Evolutionary conservation across 2,329 filamentous ascomycete genomes (phyloP).

Genomic region (Laburnicola sp.): DNA sequence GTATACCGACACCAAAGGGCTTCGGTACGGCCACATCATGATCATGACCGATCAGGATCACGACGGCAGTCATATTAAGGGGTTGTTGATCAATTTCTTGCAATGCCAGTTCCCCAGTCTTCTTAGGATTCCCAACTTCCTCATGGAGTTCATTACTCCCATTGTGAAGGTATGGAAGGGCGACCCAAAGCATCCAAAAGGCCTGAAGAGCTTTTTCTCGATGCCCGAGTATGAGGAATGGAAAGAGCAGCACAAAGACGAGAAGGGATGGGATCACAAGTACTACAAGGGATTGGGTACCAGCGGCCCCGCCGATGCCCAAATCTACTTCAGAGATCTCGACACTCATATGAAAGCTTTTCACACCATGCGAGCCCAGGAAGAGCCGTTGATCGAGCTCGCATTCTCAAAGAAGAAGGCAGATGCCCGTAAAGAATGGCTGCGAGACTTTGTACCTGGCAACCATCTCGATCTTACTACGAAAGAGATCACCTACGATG

Average conservation of each 20-base stretch:
- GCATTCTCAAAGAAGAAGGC: conserved; percentile 99
- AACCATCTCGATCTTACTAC: conserved; percentile 88
- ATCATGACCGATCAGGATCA: conserved; percentile 99
- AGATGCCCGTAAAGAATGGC: conserved; percentile 95
- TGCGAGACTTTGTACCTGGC: conserved; percentile 88
- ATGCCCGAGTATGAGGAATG: conserved; percentile 94
- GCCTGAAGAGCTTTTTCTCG: conserved; percentile 84
- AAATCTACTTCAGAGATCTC: conserved; percentile 92
- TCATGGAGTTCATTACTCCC: conserved; percentile 96
- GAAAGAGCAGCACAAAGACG: conserved; percentile 72
- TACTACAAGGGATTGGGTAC: conserved; percentile 99
- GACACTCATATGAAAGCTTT: conserved; percentile 95
- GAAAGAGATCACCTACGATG: conserved; percentile 78
- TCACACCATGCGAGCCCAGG: conserved; percentile 77
- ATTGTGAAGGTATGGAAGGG: conserved; percentile 99
- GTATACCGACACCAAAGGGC: conserved; percentile 86
- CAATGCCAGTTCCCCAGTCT: conserved; percentile 94
- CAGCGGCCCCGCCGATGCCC: conserved; percentile 84
- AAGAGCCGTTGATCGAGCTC: conserved; percentile 84
- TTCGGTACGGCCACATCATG: conserved; percentile 97
- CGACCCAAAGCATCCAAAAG: conserved; percentile 79
- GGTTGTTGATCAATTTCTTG: conserved; percentile 95
- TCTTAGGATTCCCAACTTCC: conserved; percentile 84
- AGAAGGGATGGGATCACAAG: conserved; percentile 90
- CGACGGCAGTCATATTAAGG: conserved; percentile 98